Evolutionary conservation across 2,329 filamentous ascomycete genomes (phyloP), one percentile per base, ranked within the genome.

Genomic region (Torrubiella hemipterigena): DNA sequence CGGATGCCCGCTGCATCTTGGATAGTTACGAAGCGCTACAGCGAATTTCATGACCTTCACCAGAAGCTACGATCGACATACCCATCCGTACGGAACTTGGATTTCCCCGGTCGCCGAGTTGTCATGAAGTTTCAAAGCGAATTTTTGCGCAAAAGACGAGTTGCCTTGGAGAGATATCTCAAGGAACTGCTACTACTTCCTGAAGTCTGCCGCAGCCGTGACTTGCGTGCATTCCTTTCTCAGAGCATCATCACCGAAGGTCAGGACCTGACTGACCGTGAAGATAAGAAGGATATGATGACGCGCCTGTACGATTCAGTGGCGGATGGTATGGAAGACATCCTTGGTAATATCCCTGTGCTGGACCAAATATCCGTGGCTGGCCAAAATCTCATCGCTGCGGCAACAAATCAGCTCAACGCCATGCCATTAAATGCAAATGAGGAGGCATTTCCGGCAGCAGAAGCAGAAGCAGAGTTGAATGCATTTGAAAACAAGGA

Each of bases 121-220:
- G 81, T 98, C 31, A 86, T 96, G 77, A 96, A 95, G 48, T 72
- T 98, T 3, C 91, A 98, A 50, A 89, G 77, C 51, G 91, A 98
- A 45, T 98, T 98, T 48, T 62, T 98, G 13, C 81, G 93, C 44
- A 96, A 94, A 55, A 75, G 91, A 17, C 75, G 85, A 8, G 57
- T 77, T 19, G 86, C 83, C 0, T 65, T 98, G 3, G 89, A 98
- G 53, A 76, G 76, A 29, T 98, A 96, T 49, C 59, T 98, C 7
- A 68, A 75, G 38, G 78, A 86, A 41, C 69, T 98, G 5, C 69
- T 98, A 10, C 71, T 82, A 1, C 69, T 95, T 3, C 91, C 91
- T 0, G 87, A 95, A 36, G 89, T 95, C 22, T 98, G 93, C 49
- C 84, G 86, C 32, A 94, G 86, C 52, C 76, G 87, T 36, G 91